Conservation (phyloP, 768 basidiomycete genomes). For the Tremella mesenterica region DNA sequence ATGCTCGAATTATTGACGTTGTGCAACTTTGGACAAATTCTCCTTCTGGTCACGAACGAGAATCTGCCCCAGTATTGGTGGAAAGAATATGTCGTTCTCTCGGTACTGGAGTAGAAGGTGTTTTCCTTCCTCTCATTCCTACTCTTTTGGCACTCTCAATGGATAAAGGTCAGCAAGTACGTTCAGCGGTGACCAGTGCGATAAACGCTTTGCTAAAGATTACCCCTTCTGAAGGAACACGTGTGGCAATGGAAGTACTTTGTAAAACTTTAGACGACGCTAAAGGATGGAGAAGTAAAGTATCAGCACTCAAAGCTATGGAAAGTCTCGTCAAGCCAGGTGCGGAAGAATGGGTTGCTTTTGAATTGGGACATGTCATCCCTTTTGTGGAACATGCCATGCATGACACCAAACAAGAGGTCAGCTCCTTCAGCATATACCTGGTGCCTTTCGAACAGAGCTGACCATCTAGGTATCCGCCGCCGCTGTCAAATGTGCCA, state of each 20-base stretch:
- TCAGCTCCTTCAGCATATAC: constrained; percentile 42
- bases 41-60: constrained; percentile 39
- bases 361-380: constrained; percentile 67
- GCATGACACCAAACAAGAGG: constrained; percentile 96
- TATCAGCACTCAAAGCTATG: constrained; percentile 82
- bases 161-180: constrained; percentile 90
- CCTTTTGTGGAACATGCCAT: constrained; percentile 81
- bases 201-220: constrained; percentile 75
- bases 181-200: constrained; percentile 66
- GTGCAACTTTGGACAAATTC: constrained; percentile 35
- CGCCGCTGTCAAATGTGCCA: constrained; percentile 81
- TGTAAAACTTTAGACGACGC: constrained; percentile 52
- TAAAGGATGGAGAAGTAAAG: constrained; percentile 90
- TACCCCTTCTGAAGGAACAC: constrained; percentile 73
- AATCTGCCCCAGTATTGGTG: constrained; percentile 42
- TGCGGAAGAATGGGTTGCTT: constrained; percentile 61
- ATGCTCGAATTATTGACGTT: constrained; percentile 33
- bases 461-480: constrained; percentile 58
- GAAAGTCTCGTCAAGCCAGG: constrained; percentile 56
- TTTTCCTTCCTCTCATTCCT: constrained; percentile 68
- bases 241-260: constrained; percentile 58
- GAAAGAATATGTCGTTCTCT: constrained; percentile 43
- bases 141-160: constrained; percentile 64
- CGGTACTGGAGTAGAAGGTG: constrained; percentile 57
- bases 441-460: constrained; percentile 2